Percentiles rank a stretch among this genome's conserved stretches.
Evolutionary conservation across 176 grass and related monocot species (phyloP).

Genomic region (Oryza coarctata): DNA sequence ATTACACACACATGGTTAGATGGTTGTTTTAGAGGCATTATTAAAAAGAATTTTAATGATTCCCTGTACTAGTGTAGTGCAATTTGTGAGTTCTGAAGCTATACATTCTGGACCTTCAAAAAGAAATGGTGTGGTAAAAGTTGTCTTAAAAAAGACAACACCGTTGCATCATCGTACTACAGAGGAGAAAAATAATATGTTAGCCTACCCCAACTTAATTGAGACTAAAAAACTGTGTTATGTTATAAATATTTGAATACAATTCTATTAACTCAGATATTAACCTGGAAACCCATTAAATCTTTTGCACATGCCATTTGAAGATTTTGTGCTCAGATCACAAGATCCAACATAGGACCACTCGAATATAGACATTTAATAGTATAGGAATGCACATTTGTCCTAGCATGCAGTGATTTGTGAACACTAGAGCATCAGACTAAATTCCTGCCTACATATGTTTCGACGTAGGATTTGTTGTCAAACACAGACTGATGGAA

Average conservation of each 20-base stretch:
- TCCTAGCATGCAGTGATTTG: background rate
- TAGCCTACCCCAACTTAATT: too few species aligned
- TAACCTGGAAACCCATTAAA: background rate
- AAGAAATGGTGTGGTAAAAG: background rate
- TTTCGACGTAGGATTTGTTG: background rate
- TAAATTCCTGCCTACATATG: background rate
- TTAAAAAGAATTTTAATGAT: background rate
- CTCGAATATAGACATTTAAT: constrained; percentile 13
- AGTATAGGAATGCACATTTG: constrained; percentile 3
- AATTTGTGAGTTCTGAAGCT: background rate
- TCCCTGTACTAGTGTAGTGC: background rate
- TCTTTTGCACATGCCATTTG: background rate
- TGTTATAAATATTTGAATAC: constrained; percentile 21
- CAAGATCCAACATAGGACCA: constrained; percentile 8
- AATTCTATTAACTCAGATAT: background rate
- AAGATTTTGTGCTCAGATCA: constrained; percentile 6
- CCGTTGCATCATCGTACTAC: background rate
- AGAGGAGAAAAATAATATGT: background rate
- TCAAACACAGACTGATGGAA: constrained; percentile 9
- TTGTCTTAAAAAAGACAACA: constrained; percentile 2
- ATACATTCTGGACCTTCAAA: background rate
- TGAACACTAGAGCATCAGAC: background rate
- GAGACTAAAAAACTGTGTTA: too few species aligned
- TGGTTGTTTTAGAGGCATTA: background rate
- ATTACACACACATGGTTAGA: background rate